Conservation (phyloP, 345 rosid species). For the Cardamine chenopodiifolia region DNA sequence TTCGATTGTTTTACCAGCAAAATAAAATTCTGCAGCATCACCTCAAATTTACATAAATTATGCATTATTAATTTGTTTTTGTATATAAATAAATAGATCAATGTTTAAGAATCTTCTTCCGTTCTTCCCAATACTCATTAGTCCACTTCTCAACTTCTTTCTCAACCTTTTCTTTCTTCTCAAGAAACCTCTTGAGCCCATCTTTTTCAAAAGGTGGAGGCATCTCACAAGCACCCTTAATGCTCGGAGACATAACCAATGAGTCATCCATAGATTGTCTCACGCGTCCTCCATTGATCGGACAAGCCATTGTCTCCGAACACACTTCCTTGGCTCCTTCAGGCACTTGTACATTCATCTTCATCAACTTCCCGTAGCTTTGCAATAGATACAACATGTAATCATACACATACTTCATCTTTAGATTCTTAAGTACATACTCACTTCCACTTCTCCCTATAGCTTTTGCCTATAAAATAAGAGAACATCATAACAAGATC, state of each 20-base stretch:
- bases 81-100: not conserved
- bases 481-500: not conserved
- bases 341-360: conserved; percentile 45
- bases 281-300: conserved; percentile 36
- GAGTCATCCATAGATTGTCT: conserved; percentile 51
- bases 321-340: conserved; percentile 50
- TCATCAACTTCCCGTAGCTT: conserved; percentile 51
- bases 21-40: not conserved
- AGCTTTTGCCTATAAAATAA: conserved; percentile 39
- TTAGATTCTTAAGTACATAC: conserved; percentile 42
- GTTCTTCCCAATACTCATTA: conserved; percentile 40
- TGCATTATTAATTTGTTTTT: not conserved
- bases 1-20: not conserved
- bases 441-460: conserved; percentile 49
- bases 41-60: not conserved
- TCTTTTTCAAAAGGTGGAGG: conserved; percentile 46
- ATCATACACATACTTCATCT: conserved; percentile 54
- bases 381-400: conserved; percentile 55
- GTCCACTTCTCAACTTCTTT: conserved; percentile 48
- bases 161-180: conserved; percentile 38
- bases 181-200: conserved; percentile 34
- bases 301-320: conserved; percentile 54
- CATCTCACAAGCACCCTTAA: conserved; percentile 44
- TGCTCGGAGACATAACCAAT: conserved; percentile 47
- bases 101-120: not conserved